Evolutionary conservation across 257 asterid species (phyloP).

Genomic region (Capsicum baccatum): DNA sequence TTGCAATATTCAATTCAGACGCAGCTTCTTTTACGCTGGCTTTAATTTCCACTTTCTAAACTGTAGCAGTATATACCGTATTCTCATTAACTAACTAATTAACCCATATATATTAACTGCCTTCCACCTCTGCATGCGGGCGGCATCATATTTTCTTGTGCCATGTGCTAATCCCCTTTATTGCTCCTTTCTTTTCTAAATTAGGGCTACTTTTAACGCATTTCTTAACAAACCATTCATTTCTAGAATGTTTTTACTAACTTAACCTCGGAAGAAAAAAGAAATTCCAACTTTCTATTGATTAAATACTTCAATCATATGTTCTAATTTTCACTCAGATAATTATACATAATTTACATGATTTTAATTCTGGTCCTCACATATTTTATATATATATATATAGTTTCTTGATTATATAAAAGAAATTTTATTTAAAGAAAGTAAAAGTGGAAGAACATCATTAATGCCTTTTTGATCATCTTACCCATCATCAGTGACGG

Average conservation of each 20-base stretch:
- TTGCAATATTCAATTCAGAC: background rate
- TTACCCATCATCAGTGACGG: no score
- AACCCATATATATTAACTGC: no score
- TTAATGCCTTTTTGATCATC: no score
- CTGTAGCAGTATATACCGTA: background rate
- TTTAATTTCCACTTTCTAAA: background rate
- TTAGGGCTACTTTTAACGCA: no score
- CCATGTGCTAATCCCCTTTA: background rate
- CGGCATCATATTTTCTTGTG: constrained; percentile 6
- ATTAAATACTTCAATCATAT: background rate
- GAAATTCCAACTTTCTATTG: background rate
- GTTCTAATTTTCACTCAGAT: background rate
- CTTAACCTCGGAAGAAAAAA: no score
- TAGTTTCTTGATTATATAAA: no score
- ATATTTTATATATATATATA: background rate
- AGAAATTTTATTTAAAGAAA: no score
- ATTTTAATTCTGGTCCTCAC: background rate
- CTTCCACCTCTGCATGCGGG: background rate
- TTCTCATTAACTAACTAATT: background rate
- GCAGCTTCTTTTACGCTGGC: background rate
- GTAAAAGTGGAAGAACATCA: no score
- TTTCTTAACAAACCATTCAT: no score
- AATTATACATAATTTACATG: constrained; percentile 10
- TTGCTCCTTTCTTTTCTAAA: background rate
- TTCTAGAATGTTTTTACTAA: no score